Percentiles rank a stretch among this genome's conserved stretches.
Evolutionary conservation across 2,329 filamentous ascomycete genomes (phyloP).

Genomic region (Sporothrix pallida): DNA sequence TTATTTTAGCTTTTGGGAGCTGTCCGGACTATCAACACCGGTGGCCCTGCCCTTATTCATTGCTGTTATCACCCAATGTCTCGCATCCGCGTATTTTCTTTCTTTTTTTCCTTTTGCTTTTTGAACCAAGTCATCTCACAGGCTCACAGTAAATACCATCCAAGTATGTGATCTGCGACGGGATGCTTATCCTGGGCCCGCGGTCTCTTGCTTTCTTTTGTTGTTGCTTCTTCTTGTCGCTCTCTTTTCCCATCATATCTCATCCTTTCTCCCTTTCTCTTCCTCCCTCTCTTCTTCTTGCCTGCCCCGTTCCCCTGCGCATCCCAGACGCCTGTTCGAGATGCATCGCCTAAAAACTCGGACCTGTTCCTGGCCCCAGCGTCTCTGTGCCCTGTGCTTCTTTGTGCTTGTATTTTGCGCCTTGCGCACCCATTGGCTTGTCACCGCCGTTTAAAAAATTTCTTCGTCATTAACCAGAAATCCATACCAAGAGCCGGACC

Average conservation of each 20-base stretch:
- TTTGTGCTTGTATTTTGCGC: not conserved
- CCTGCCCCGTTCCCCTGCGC: not conserved
- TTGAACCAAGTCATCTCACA: no score
- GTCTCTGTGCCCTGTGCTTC: slow-evolving; percentile 8
- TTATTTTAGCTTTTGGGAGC: not conserved
- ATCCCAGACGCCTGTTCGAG: slow-evolving; percentile 27
- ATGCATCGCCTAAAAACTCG: slow-evolving; percentile 2
- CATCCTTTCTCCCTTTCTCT: not conserved
- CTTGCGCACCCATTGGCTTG: not conserved
- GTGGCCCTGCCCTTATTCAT: no score
- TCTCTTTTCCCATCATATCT: not conserved
- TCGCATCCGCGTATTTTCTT: not conserved
- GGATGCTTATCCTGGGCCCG: not conserved
- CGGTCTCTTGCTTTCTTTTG: not conserved
- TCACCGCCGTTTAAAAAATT: not conserved
- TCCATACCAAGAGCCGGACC: slow-evolving; percentile 7
- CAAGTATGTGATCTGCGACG: slow-evolving; percentile 4
- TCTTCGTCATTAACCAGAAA: not conserved
- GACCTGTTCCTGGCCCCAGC: slow-evolving; percentile 16
- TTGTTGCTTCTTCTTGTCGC: not conserved
- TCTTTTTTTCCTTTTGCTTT: not conserved
- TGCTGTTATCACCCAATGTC: not conserved
- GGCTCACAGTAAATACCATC: no score
- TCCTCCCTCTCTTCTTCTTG: not conserved
- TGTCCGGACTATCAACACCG: not conserved